Evolutionary conservation across 176 grass and related monocot species (phyloP).

Genomic region (Paspalum notatum): DNA sequence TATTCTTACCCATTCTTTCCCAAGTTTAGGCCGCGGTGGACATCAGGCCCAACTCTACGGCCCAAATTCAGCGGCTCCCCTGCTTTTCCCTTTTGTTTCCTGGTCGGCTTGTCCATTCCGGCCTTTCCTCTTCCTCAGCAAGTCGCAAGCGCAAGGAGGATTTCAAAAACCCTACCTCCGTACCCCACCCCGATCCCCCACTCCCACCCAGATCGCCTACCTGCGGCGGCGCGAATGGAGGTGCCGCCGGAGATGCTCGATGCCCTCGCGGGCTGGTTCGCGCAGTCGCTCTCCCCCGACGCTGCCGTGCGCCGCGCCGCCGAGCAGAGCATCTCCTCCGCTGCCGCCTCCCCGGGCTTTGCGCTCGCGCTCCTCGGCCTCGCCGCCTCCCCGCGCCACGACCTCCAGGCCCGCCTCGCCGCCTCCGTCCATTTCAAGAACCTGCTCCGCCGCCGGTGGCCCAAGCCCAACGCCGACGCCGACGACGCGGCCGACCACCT

Average conservation of each 20-base stretch:
- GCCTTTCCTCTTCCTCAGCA: not conserved
- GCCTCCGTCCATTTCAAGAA: conserved; percentile 88
- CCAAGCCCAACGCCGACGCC: conserved; percentile 45
- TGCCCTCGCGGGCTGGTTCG: conserved; percentile 77
- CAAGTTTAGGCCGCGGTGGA: not conserved
- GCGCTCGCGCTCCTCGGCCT: conserved; percentile 74
- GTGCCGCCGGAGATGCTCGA: conserved; percentile 81
- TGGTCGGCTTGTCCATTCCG: too few relatives aligned
- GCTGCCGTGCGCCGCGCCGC: conserved; percentile 68
- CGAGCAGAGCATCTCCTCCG: conserved; percentile 62
- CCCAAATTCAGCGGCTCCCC: not conserved
- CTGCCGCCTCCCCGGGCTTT: conserved; percentile 57
- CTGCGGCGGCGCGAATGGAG: conserved; percentile 56
- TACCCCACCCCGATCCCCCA: conserved; percentile 36
- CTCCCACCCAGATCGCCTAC: conserved; percentile 9
- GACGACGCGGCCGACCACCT: conserved; percentile 44
- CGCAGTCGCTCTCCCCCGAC: conserved; percentile 72
- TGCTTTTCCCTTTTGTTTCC: not conserved
- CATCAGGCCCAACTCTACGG: not conserved
- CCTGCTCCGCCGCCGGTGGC: conserved; percentile 73
- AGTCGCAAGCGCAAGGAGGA: conserved; percentile 3
- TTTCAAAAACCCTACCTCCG: conserved; percentile 59
- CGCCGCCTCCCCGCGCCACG: conserved; percentile 50
- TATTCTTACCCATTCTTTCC: too few relatives aligned
- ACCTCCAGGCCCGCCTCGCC: conserved; percentile 68